These are phyloP conservation scores for Gaultheria prostrata DNA, from an alignment of 148 eudicot genomes.

Conservation along the genomic window DNA sequence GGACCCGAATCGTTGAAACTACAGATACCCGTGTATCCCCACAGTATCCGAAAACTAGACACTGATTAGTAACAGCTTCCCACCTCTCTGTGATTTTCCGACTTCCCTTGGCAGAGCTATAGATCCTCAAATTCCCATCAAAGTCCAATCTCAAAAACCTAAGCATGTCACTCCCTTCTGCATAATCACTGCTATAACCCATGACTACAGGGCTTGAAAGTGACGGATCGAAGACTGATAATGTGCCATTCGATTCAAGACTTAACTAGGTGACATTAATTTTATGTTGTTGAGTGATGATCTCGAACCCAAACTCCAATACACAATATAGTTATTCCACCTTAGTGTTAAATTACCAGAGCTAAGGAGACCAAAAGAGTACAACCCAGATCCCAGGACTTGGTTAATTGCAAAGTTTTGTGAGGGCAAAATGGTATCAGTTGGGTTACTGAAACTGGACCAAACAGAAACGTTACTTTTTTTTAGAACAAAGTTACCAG, in stretches of 20 bases:
- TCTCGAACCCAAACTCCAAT: background rate
- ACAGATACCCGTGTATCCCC: conserved; percentile 81
- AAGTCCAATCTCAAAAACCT: background rate
- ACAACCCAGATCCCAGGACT: background rate
- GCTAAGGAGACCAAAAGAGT: background rate
- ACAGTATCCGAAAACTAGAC: conserved; percentile 78
- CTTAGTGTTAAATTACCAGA: background rate
- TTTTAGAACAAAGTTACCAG: background rate
- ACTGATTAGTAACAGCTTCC: conserved; percentile 77
- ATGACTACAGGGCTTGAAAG: background rate
- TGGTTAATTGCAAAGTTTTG: background rate
- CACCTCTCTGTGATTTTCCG: conserved; percentile 36
- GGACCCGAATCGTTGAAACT: conserved; percentile 72
- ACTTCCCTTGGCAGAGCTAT: conserved; percentile 23
- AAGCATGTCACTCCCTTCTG: background rate
- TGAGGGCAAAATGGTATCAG: background rate
- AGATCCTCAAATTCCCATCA: conserved; percentile 6
- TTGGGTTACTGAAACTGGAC: conserved; percentile 3
- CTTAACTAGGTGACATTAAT: background rate
- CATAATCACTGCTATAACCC: conserved; percentile 2
- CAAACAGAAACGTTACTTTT: background rate
- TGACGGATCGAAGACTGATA: background rate
- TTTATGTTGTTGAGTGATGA: background rate
- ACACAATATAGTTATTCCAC: background rate
- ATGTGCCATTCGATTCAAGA: background rate